Conservation (phyloP, 352 stramenopile species). For the Blastocystis sp. region DNA sequence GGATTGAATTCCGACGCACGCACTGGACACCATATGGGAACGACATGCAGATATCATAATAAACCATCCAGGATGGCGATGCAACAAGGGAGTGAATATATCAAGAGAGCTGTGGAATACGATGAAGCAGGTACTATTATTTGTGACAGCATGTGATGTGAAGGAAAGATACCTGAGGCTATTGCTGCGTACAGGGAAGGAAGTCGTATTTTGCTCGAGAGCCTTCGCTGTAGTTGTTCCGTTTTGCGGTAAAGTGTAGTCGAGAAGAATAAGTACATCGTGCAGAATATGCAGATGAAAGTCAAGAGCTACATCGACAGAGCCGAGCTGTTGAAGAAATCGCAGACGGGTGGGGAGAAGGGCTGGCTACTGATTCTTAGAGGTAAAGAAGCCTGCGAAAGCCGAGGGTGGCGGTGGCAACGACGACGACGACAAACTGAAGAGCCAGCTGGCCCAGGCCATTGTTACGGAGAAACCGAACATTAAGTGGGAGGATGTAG, state of each 20-base stretch:
- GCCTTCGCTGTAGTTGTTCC: constrained; percentile 22
- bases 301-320: constrained; percentile 84
- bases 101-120: constrained; percentile 43
- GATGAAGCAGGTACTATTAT: constrained; percentile 45
- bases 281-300: constrained; percentile 84
- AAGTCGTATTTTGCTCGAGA: constrained; percentile 8
- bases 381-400: constrained; percentile 53
- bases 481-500: constrained; percentile 87
- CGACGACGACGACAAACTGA: constrained; percentile 87
- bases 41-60: no score
- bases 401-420: constrained; percentile 86
- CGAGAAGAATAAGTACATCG: constrained; percentile 85
- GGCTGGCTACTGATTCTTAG: constrained; percentile 31
- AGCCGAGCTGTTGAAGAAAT: constrained; percentile 80
- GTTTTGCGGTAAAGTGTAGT: constrained; percentile 73
- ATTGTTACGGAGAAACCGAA: constrained; percentile 77
- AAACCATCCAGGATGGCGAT: background rate
- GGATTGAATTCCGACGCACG: no score
- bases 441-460: constrained; percentile 84
- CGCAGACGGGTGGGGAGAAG: constrained; percentile 76
- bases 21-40: no score
- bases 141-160: background rate
- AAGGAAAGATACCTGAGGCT: constrained; percentile 60
- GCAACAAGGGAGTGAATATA: constrained; percentile 30
- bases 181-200: constrained; percentile 55